Base-by-base conservation (phyloP, 208 protist species). In the Angomonas deanei region DNA sequence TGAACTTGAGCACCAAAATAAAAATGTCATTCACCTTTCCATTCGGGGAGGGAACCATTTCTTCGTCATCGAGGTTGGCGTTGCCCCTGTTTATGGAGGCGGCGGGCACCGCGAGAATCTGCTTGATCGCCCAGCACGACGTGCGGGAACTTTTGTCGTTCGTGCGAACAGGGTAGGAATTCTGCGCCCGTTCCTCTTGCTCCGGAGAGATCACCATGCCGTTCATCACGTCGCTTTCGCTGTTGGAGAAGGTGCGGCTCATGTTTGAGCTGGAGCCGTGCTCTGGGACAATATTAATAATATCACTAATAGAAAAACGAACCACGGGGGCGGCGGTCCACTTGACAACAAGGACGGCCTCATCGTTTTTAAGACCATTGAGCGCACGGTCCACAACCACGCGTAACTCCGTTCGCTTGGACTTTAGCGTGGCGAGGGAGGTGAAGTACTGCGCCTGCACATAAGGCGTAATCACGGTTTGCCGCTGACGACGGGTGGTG, bases 391-490 rank as follows among this genome's bases (percentile, higher is more conserved):
- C 36, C 30, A 38, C 23, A 48, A 84, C 33, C n/a, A 27, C 30
- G 17, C 50, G 23, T 0, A 84, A 47, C 38, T 81, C 74, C 2
- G 68, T 71, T 13, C 66, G 64, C 21, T 42, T 27, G 24, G 36
- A 36, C 57, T 39, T 15, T 34, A 81, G 15, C 8, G 64, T 65
- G 30, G 49, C 53, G 21, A 62, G 23, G 15, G 56, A 60, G 36
- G 28, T 19, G 48, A 66, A 66, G 38, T 68, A 74, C 13, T 61
- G 23, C 0, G 65, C 64, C 13, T 1, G 27, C 17, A 78, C 69
- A 8, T 58, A 81, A 10, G 78, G 78, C 26, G 78, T 81, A 47
- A 84, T 50, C 68, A 80, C 70, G 0, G 67, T 75, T 34, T 65
- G 38, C 38, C 66, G 64, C 48, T 78, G 78, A 2, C 74, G 78